Evolutionary conservation across 2,329 filamentous ascomycete species (phyloP), one percentile per base, ranked within the genome.

Genomic region (Diaporthe caulivora): DNA sequence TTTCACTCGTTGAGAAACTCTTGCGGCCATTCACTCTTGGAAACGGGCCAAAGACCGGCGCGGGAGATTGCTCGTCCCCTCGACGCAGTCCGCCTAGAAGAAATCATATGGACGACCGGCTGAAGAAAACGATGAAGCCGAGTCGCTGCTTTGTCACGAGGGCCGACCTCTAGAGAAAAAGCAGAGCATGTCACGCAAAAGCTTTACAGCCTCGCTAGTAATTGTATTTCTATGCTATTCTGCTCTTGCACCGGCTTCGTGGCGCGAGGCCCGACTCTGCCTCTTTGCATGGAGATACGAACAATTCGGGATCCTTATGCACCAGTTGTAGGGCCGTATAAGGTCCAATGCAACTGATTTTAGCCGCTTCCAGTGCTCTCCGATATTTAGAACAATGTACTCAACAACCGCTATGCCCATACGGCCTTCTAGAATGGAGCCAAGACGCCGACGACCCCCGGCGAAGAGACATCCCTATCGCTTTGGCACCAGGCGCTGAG

Each of bases 251-350:
- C 49, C n/a, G 65, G 65, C 5, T 69, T 55, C 18, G 18, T 69
- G n/a, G 8, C 40, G 15, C 9, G 65, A 29, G 65, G 37, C 8
- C 26, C 37, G 40, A 55, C n/a, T 3, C 65, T 55, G 26, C 65
- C 65, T 31, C 65, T 51, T 11, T n/a, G 31, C 55, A 24, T 69
- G 65, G 65, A 69, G 55, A 17, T 55, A 55, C 31, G 65, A 69
- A 21, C 9, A 29, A 34, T 69, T 55, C 26, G 65, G 55, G 24
- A 69, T 9, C 3, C 65, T 49, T 69, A 44, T 55, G 65, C 37
- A 29, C n/a, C 9, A 44, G 17, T n/a, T 4, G 21, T 6, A 4
- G n/a, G 9, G 11, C n/a, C 1, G 2, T n/a, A n/a, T 2, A 3
- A 17, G 9, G 1, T 11, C 9, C 18, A 42, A 18, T 31, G 3